phyloP scores from a whole-genome alignment of 208 protist genomes.

The Trypanosoma boissoni region DNA sequence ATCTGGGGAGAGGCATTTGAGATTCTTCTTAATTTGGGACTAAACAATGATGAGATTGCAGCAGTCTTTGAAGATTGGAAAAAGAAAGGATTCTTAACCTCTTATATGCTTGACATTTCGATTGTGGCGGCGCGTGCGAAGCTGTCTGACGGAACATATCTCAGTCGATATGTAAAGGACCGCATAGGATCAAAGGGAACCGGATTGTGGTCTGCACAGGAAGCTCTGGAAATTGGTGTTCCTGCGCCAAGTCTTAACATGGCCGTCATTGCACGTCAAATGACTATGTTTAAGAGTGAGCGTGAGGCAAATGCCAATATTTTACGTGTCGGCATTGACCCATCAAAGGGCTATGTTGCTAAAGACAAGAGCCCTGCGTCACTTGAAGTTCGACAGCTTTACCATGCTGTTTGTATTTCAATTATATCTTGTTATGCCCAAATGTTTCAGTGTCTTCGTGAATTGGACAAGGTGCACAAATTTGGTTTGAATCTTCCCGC shows the following conservation, averaged over 20 bases:
- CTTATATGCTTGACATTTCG: conserved; percentile 99
- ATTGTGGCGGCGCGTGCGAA: conserved; percentile 93
- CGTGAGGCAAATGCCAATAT: conserved; percentile 73
- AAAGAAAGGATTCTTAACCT: conserved; percentile 87
- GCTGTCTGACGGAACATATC: conserved; percentile 74
- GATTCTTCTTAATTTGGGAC: conserved; percentile 84
- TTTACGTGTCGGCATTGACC: conserved; percentile 16
- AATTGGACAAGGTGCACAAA: conserved; percentile 85
- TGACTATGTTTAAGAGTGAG: conserved; percentile 93
- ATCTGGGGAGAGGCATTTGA: conserved; percentile 95
- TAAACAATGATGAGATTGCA: conserved; percentile 92
- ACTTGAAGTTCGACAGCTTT: conserved; percentile 67
- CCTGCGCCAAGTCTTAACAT: conserved; percentile 91
- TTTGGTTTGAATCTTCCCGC: conserved; percentile 87
- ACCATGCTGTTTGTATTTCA: conserved; percentile 68
- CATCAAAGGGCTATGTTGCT: conserved; percentile 25
- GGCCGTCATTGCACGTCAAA: conserved; percentile 91
- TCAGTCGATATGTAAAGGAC: conserved; percentile 96
- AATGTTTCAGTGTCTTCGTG: conserved; percentile 91
- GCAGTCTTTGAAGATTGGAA: conserved; percentile 95
- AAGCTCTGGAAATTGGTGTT: conserved; percentile 91
- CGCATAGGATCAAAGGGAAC: conserved; percentile 97
- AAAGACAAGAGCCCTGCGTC: conserved; percentile 55
- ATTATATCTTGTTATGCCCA: conserved; percentile 92
- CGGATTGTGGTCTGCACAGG: conserved; percentile 95